Conservation (phyloP, 306 rosid species). For the Psophocarpus tetragonolobus region DNA sequence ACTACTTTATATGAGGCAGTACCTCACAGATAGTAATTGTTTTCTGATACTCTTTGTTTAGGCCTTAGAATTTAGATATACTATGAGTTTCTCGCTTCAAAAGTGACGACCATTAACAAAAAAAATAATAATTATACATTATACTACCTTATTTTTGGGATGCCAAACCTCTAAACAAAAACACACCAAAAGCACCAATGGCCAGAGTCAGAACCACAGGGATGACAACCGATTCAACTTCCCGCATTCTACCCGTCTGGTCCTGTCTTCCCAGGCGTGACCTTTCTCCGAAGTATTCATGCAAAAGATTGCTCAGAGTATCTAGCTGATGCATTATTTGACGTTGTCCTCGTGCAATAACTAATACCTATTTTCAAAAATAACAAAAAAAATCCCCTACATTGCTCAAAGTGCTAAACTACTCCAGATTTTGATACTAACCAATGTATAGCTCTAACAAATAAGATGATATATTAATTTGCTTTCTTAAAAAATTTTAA, state of each 20-base stretch:
- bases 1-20: neutral
- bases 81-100: neutral
- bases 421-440: neutral
- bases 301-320: conserved; percentile 74
- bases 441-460: neutral
- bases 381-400: too few species aligned
- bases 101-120: neutral
- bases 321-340: conserved; percentile 86
- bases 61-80: neutral
- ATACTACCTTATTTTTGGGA: conserved; percentile 46
- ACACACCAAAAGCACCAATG: conserved; percentile 66
- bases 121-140: neutral
- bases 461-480: neutral
- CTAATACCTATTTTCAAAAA: conserved; percentile 50
- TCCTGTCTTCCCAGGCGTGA: conserved; percentile 54
- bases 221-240: conserved; percentile 44
- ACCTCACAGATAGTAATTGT: neutral
- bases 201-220: conserved; percentile 70
- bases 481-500: too few species aligned
- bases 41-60: neutral
- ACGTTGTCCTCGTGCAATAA: conserved; percentile 73
- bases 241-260: conserved; percentile 45
- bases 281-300: conserved; percentile 65
- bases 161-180: conserved; percentile 59
- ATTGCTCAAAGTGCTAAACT: neutral